Evolutionary conservation across 1,284 basidiomycete species (phyloP).

Genomic region (Schizophyllum amplum): DNA sequence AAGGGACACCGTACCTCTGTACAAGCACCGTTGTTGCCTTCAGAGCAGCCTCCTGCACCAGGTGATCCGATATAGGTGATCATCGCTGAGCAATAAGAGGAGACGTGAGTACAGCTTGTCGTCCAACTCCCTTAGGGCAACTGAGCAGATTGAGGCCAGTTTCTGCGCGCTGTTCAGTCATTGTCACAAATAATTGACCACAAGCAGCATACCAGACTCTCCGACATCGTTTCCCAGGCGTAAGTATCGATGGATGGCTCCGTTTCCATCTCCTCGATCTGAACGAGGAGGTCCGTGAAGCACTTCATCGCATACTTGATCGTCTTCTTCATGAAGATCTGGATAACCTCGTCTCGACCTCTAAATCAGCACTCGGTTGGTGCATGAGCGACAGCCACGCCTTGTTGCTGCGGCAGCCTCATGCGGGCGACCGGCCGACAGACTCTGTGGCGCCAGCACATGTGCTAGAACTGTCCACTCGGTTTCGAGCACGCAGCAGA

Average conservation of each 20-base stretch:
- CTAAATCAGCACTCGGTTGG: conserved; percentile 34
- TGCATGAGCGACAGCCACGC: conserved; percentile 69
- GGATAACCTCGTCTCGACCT: conserved; percentile 33
- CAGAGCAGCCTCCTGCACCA: conserved; percentile 81
- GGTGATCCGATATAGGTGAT: conserved; percentile 75
- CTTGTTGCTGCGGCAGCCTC: conserved; percentile 77
- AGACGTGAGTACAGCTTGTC: conserved; percentile 64
- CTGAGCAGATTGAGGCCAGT: conserved; percentile 78
- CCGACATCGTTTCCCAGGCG: conserved; percentile 82
- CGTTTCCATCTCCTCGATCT: conserved; percentile 73
- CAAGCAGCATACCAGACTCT: conserved; percentile 52
- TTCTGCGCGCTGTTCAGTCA: conserved; percentile 77
- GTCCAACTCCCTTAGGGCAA: conserved; percentile 68
- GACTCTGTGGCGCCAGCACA: conserved; percentile 39
- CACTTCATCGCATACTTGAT: conserved; percentile 59
- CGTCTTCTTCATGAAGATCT: conserved; percentile 37
- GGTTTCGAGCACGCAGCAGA: conserved; percentile 79
- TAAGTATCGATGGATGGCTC: conserved; percentile 77
- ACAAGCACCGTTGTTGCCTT: conserved; percentile 77
- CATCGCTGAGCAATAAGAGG: conserved; percentile 71
- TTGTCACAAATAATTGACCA: conserved; percentile 77
- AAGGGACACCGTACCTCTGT: conserved; percentile 49
- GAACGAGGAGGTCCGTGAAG: conserved; percentile 63
- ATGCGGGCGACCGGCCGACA: conserved; percentile 22
- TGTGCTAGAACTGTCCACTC: conserved; percentile 82